A percentile compares a stretch with the other conserved stretches of the same genome.
Evolutionary conservation across 140 eudicot species (phyloP).

Genomic region (Flaveria floridana): DNA sequence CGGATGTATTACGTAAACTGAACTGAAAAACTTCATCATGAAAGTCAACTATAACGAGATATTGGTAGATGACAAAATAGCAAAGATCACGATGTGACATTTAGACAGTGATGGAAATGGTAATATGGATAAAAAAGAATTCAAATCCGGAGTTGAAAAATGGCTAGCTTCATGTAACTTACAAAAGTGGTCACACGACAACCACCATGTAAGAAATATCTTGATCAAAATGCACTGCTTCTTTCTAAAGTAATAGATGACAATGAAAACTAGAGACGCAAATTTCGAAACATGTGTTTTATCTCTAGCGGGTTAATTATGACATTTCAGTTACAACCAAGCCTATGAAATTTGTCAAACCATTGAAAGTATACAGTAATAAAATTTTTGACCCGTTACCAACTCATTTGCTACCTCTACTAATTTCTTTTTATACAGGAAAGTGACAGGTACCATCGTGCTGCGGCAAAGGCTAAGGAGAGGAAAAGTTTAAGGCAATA

Average conservation of each 20-base stretch:
- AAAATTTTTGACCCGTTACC: not conserved
- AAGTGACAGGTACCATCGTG: not conserved
- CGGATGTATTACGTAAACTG: conserved; percentile 10
- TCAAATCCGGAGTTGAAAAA: conserved; percentile 17
- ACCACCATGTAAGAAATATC: conserved; percentile 15
- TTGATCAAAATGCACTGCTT: not conserved
- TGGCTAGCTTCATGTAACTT: conserved; percentile 20
- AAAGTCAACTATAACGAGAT: conserved; percentile 9
- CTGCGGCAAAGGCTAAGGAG: conserved; percentile 27
- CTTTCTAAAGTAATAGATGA: not conserved
- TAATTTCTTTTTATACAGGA: conserved; percentile 18
- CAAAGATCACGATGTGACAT: conserved; percentile 28
- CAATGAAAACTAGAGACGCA: not conserved
- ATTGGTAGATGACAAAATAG: conserved; percentile 14
- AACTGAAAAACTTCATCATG: conserved; percentile 25
- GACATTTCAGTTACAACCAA: not conserved
- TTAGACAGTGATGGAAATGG: conserved; percentile 31
- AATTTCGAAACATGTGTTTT: not conserved
- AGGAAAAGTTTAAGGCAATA: conserved; percentile 30
- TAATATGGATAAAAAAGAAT: conserved; percentile 20
- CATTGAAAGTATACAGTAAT: not conserved
- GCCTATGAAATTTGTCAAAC: not conserved
- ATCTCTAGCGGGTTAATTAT: not conserved
- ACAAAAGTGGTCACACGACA: not conserved
- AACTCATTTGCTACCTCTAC: not conserved